Base-by-base conservation (phyloP, 2,329 filamentous ascomycete genomes). In the Ceratocystis ficicola region DNA sequence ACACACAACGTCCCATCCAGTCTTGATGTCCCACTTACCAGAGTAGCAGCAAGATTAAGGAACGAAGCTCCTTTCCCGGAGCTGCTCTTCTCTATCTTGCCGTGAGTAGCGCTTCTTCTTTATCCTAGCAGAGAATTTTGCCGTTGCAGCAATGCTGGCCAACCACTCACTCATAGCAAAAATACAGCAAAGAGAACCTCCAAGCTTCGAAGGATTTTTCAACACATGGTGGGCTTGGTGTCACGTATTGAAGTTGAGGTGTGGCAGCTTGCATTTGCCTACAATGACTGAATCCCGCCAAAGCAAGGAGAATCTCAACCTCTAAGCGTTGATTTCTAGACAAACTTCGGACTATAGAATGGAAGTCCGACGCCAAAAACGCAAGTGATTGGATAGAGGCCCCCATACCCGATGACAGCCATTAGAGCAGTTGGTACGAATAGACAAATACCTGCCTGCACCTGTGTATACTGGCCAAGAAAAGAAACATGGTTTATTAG, bases 311-410 rank as follows among this genome's bases (percentile, higher is more conserved):
- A 20, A 32, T 36, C 20, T 63, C 5, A 10, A 17, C 28, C n/a
- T 46, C 41, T 22, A 62, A 44, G 41, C 41, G 48, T 28, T 48
- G n/a, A 17, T 62, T 50, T n/a, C 17, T 17, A 63, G 22, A 50
- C 44, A 57, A 25, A 22, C 32, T 66, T 44, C 65, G 65, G 65
- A 66, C 50, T 44, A 46, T 48, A 36, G 20, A 36, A 44, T 65
- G 61, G 65, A 66, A 63, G 65, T 66, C 65, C 65, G 65, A 55
- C 30, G 46, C 48, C 28, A 17, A 48, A 25, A 30, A 63, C 36
- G 59, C 44, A 61, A 41, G 17, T 55, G 7, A 12, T 20, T 44
- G 28, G 17, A 50, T 50, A 20, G 32, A 8, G 32, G 46, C 17
- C 4, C 22, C 48, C 5, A 25, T 8, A 10, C 48, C 36, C 32